phyloP scores from a whole-genome alignment of 202 grass and related monocot species.

The Panicum virgatum region DNA sequence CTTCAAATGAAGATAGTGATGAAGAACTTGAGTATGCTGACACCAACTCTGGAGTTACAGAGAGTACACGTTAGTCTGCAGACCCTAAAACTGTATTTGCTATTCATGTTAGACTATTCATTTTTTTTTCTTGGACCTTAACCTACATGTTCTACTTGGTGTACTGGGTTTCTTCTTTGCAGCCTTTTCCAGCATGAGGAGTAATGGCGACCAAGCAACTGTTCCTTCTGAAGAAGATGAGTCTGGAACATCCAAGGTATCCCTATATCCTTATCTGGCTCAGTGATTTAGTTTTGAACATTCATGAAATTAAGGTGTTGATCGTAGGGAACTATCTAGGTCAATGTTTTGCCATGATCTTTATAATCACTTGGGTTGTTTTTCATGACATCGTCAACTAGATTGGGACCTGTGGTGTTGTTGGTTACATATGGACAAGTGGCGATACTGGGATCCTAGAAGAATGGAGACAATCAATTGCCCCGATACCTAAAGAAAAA shows the following conservation, averaged over 20 bases:
- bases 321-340: background rate
- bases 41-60: conserved; percentile 72
- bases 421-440: conserved; percentile 82
- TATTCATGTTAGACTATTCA: conserved; percentile 6
- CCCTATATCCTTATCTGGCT: conserved; percentile 8
- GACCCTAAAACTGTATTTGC: conserved; percentile 2
- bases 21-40: conserved; percentile 99
- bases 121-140: conserved; percentile 15
- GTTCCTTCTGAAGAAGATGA: conserved; percentile 53
- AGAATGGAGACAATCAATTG: conserved; percentile 90
- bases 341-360: conserved; percentile 18
- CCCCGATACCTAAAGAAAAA: conserved; percentile 78
- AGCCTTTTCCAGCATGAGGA: conserved; percentile 81
- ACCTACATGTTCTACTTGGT: conserved; percentile 24
- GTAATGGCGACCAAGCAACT: conserved; percentile 44
- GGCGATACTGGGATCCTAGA: conserved; percentile 66
- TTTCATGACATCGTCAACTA: conserved; percentile 42
- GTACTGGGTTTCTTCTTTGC: conserved; percentile 39
- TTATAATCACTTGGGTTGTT: conserved; percentile 9
- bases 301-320: conserved; percentile 29
- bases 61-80: conserved; percentile 72
- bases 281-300: conserved; percentile 8
- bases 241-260: conserved; percentile 54
- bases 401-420: conserved; percentile 62
- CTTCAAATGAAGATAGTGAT: conserved; percentile 91